A percentile compares a stretch with the other conserved stretches of the same genome.
Conservation (phyloP, 2,329 filamentous ascomycete species). For the Penicillium sp. region DNA sequence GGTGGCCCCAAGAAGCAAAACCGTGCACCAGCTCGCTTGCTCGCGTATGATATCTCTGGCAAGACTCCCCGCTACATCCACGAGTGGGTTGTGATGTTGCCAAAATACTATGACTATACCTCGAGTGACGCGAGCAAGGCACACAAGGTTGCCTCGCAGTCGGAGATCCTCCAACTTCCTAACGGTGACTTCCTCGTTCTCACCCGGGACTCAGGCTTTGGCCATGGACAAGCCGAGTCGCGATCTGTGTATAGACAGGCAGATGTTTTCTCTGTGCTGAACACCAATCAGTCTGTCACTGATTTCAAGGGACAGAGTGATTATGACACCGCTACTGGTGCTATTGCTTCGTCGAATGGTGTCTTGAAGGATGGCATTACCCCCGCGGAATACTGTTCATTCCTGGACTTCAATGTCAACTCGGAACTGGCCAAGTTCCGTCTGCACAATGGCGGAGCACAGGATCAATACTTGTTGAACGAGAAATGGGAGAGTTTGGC, state of each 20-base stretch:
- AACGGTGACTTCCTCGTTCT: conserved; percentile 71
- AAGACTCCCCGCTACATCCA: conserved; percentile 56
- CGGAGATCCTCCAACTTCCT: conserved; percentile 70
- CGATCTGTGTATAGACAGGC: conserved; percentile 69
- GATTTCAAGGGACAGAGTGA: conserved; percentile 59
- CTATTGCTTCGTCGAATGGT: conserved; percentile 59
- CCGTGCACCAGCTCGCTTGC: conserved; percentile 64
- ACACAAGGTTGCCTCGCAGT: conserved; percentile 67
- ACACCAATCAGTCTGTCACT: conserved; percentile 53
- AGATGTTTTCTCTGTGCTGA: conserved; percentile 70
- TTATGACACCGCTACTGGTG: conserved; percentile 47
- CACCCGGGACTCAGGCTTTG: conserved; percentile 66
- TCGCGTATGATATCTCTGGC: conserved; percentile 67
- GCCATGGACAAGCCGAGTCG: conserved; percentile 61
- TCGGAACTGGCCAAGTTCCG: conserved; percentile 68
- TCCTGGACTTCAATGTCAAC: conserved; percentile 72
- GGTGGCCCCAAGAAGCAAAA: conserved; percentile 62
- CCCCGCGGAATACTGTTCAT: conserved; percentile 68
- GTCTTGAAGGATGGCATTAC: conserved; percentile 61
- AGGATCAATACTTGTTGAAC: conserved; percentile 67
- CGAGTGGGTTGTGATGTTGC: conserved; percentile 71
- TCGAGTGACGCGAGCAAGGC: conserved; percentile 55
- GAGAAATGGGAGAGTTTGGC: conserved; percentile 79
- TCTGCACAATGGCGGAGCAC: conserved; percentile 69
- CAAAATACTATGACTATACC: conserved; percentile 60